Base-by-base conservation (phyloP, 75 land plant genomes). In the Gnetum montanum region DNA sequence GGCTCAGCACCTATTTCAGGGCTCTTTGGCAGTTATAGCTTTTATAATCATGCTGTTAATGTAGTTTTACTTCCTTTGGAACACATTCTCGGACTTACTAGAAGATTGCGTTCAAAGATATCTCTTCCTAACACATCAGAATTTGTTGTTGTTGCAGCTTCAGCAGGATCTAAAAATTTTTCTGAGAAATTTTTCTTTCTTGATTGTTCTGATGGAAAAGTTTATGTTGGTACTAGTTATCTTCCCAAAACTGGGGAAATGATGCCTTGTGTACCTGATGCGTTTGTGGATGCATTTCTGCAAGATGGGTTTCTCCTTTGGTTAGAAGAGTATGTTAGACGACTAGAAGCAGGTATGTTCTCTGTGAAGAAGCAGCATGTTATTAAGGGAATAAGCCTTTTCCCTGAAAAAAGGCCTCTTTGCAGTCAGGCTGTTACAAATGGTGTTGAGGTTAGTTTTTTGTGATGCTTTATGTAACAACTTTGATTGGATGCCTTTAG, bases 221-320 rank as follows among this genome's bases (percentile, higher is more conserved):
- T 94, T 4, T 83, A 72, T 77, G 95, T 93, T 63, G 95, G 90
- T 40, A 89, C 90, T 47, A 44, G 54, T 43, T 80, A 77, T 59
- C 62, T 86, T 26, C 18, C 10, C 1, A 23, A 37, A 13, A 63
- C 69, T 66, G 82, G 82, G 53, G 88, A 89, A 57, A 73, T 94
- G 85, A 63, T 89, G 68, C 80, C 79, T 43, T 89, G 98, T 72
- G 90, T 88, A 0, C 81, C 97, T 46, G 43, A 45, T 43, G 4
- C 10, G 18, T 51, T 64, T 15, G 60, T 68, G 16, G 41, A 30
- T 30, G 47, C 46, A 3, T 58, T 18, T 10, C 75, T 55, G 47
- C 70, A 80, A 47, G 98, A 89, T 80, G 94, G 70, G 0, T 60
- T 94, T 74, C 64, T 94, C 38, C 64, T 88, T 27, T 94, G 98